These are phyloP conservation scores for Venturia pyrina DNA, from an alignment of 2,329 filamentous ascomycete species.

Conservation along the genomic window DNA sequence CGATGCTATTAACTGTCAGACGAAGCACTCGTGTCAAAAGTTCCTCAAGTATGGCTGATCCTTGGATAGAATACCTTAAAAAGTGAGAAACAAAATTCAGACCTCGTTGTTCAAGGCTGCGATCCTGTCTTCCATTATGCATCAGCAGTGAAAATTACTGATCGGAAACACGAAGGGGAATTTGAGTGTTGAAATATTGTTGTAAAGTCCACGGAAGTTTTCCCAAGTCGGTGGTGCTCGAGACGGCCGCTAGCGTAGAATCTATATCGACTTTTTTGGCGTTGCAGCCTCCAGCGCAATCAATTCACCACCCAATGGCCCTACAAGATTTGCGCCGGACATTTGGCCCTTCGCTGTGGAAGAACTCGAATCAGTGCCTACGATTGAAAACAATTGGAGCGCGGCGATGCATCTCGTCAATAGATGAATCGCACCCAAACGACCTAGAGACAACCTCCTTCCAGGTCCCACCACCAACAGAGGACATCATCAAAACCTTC, in stretches of 20 bases:
- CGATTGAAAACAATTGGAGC: not conserved
- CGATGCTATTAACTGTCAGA: no score
- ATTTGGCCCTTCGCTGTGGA: not conserved
- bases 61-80: no score
- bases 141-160: no score
- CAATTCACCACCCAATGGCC: constrained; percentile 1
- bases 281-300: not conserved
- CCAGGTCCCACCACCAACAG: constrained; percentile 26
- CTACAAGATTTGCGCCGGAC: not conserved
- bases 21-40: no score
- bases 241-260: not conserved
- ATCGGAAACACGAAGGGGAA: no score
- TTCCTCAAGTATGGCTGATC: no score
- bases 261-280: not conserved
- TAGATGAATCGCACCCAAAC: constrained; percentile 18
- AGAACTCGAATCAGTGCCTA: not conserved
- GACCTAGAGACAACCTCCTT: constrained; percentile 42
- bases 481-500: constrained; percentile 34
- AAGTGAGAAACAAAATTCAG: no score
- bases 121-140: no score
- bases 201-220: not conserved
- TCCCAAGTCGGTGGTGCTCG: no score
- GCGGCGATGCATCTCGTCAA: not conserved
- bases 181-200: no score
- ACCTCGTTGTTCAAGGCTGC: no score